Conservation (phyloP, 768 basidiomycete species). For the Suillus discolor region DNA sequence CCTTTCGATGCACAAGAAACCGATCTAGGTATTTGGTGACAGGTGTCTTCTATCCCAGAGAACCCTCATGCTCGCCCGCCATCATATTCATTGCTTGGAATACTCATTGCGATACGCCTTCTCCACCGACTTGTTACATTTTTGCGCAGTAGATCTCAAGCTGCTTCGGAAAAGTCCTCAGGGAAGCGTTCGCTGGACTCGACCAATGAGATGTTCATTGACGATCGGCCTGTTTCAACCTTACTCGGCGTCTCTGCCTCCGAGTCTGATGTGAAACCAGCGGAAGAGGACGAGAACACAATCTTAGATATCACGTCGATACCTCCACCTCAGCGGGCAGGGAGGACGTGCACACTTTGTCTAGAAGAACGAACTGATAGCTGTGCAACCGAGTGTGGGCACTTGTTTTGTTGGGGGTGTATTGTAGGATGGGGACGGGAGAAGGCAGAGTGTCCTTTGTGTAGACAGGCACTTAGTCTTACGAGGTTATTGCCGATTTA, state of each 20-base stretch:
- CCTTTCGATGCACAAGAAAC: background rate
- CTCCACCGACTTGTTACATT: slow-evolving; percentile 58
- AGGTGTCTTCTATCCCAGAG: slow-evolving; percentile 77
- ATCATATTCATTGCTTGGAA: slow-evolving; percentile 84
- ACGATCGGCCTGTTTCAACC: slow-evolving; percentile 60
- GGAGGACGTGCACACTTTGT: slow-evolving; percentile 80
- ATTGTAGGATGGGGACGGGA: slow-evolving; percentile 89
- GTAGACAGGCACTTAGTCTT: slow-evolving; percentile 74
- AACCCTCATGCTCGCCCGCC: slow-evolving; percentile 76
- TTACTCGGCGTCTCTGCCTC: slow-evolving; percentile 53
- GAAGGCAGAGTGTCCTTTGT: slow-evolving; percentile 89
- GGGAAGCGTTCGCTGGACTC: slow-evolving; percentile 35
- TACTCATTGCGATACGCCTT: slow-evolving; percentile 68
- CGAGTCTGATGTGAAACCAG: slow-evolving; percentile 56
- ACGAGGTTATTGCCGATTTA: slow-evolving; percentile 77
- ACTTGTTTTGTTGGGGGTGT: slow-evolving; percentile 89
- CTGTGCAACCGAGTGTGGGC: slow-evolving; percentile 86
- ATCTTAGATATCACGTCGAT: slow-evolving; percentile 62
- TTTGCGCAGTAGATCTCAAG: slow-evolving; percentile 37
- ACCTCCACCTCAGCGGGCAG: slow-evolving; percentile 50
- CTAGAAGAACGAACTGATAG: slow-evolving; percentile 83
- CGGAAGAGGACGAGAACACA: slow-evolving; percentile 73
- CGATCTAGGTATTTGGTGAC: background rate
- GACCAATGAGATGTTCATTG: slow-evolving; percentile 49
- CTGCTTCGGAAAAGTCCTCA: slow-evolving; percentile 30